phyloP scores from a whole-genome alignment of 805 yeast species.

The Candida ortonii region DNA sequence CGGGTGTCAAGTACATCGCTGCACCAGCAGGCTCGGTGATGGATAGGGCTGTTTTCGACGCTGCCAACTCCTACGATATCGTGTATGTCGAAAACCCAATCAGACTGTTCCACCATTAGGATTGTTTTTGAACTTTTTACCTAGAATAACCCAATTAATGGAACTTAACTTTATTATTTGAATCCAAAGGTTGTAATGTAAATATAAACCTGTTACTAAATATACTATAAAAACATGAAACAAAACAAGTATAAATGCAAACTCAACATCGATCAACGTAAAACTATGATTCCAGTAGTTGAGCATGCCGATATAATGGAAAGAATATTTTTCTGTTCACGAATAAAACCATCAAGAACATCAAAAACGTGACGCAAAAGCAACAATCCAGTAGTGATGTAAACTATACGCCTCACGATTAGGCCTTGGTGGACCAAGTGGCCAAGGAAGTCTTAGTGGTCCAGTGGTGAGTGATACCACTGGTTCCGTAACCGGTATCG shows the following conservation, averaged over 20 bases:
- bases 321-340: no score
- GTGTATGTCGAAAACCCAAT: slow-evolving; percentile 97
- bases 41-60: slow-evolving; percentile 94
- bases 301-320: no score
- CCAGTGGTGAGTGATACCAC: slow-evolving; percentile 41
- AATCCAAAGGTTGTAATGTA: no score
- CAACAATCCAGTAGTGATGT: no score
- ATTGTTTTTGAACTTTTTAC: neutral
- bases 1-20: slow-evolving; percentile 94
- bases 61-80: slow-evolving; percentile 87
- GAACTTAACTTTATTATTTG: no score
- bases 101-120: slow-evolving; percentile 94
- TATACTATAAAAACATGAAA: slow-evolving; percentile 8
- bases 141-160: slow-evolving; percentile 1
- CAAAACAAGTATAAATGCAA: slow-evolving; percentile 12
- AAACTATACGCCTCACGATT: slow-evolving; percentile 15
- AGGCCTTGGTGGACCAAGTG: slow-evolving; percentile 51
- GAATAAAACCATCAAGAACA: no score
- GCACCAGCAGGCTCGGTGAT: slow-evolving; percentile 98
- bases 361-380: no score
- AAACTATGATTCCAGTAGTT: no score
- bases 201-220: slow-evolving; percentile 3
- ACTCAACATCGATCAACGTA: no score
- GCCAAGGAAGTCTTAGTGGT: slow-evolving; percentile 42
- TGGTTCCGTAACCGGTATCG: slow-evolving; percentile 66